phyloP scores from a whole-genome alignment of 495 filamentous ascomycete genomes.

The Extremus antarcticus region DNA sequence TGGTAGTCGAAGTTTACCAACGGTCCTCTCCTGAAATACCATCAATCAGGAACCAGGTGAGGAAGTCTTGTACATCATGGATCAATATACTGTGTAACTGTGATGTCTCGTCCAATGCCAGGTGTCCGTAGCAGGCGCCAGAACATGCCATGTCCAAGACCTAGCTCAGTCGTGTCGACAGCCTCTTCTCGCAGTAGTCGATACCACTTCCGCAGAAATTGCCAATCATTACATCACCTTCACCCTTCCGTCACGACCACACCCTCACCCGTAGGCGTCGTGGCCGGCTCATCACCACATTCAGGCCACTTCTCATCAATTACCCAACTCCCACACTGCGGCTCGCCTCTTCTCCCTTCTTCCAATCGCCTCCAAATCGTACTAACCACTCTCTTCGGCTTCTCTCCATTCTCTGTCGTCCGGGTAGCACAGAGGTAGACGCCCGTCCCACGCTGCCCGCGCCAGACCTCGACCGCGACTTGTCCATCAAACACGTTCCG shows the following conservation, averaged over 20 bases:
- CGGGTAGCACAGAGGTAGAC: slow-evolving; percentile 14
- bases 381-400: slow-evolving; percentile 14
- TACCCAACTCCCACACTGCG: slow-evolving; percentile 9
- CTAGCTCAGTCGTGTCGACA: no score
- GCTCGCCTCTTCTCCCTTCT: slow-evolving; percentile 13
- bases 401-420: slow-evolving; percentile 1
- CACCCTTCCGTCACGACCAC: not conserved
- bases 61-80: no score
- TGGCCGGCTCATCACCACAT: slow-evolving; percentile 1
- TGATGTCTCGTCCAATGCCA: no score
- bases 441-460: slow-evolving; percentile 20
- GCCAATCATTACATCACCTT: no score
- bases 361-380: slow-evolving; percentile 23
- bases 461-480: slow-evolving; percentile 23
- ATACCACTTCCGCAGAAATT: no score
- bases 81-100: no score
- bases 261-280: not conserved
- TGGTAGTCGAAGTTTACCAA: no score
- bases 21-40: no score
- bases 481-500: slow-evolving; percentile 20
- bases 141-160: no score
- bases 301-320: slow-evolving; percentile 18
- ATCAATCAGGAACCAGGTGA: no score
- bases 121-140: no score
- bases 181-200: no score